Percentiles rank a stretch among this genome's conserved stretches.
These are phyloP conservation scores for Ochetophila trinervis DNA, from an alignment of 306 rosid species.

Conservation along the genomic window DNA sequence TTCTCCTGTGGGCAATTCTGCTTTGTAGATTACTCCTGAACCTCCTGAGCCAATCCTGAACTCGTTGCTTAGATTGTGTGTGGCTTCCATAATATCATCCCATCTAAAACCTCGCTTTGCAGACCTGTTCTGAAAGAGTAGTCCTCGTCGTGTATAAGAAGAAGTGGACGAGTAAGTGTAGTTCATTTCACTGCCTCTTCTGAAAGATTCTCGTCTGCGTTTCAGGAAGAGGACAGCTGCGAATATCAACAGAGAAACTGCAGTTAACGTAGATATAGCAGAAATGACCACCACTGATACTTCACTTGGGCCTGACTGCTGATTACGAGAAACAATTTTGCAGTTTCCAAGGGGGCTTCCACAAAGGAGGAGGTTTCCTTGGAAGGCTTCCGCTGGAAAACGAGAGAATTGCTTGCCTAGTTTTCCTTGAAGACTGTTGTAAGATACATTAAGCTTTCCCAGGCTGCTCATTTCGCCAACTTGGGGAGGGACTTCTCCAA, in stretches of 20 bases:
- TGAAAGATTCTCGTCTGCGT: slow-evolving; percentile 40
- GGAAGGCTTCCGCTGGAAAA: slow-evolving; percentile 65
- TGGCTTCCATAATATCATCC: slow-evolving; percentile 91
- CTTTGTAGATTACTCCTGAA: slow-evolving; percentile 84
- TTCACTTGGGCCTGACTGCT: slow-evolving; percentile 45
- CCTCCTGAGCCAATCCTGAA: slow-evolving; percentile 91
- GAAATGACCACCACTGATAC: slow-evolving; percentile 52
- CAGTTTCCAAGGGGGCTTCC: slow-evolving; percentile 69
- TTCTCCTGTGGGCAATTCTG: slow-evolving; percentile 66
- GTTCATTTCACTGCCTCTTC: slow-evolving; percentile 49
- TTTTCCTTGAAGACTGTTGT: slow-evolving; percentile 70
- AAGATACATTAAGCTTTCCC: slow-evolving; percentile 80
- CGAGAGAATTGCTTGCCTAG: slow-evolving; percentile 57
- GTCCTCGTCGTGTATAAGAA: slow-evolving; percentile 61
- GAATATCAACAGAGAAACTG: slow-evolving; percentile 53
- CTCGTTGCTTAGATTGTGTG: slow-evolving; percentile 66
- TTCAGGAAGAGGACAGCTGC: slow-evolving; percentile 42
- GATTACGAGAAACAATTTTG: slow-evolving; percentile 18
- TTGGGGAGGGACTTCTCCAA: slow-evolving; percentile 67
- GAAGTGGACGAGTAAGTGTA: slow-evolving; percentile 68
- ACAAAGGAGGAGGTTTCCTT: slow-evolving; percentile 71
- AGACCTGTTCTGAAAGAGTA: slow-evolving; percentile 56
- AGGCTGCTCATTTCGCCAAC: slow-evolving; percentile 82
- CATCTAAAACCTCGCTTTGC: slow-evolving; percentile 60
- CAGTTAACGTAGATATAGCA: slow-evolving; percentile 61